These are phyloP conservation scores for Boletellus ananas DNA, from an alignment of 768 basidiomycete genomes.

Conservation along the genomic window DNA sequence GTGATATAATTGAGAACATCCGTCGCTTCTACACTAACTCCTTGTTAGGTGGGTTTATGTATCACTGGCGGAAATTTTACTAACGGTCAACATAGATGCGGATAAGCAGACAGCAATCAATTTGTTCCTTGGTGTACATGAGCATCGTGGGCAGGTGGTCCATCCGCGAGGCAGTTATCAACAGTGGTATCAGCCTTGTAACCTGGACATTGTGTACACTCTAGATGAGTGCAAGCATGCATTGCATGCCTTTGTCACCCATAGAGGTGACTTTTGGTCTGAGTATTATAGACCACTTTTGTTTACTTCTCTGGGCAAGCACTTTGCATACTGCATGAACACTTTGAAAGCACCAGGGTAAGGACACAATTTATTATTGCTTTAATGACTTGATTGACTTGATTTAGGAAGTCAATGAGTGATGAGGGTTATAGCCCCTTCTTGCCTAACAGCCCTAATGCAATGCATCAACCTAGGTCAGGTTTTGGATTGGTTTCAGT, in stretches of 20 bases:
- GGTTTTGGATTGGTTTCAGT: constrained; percentile 21
- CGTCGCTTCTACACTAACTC: constrained; percentile 94
- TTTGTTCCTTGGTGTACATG: constrained; percentile 83
- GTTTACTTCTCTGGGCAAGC: constrained; percentile 82
- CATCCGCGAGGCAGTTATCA: constrained; percentile 69
- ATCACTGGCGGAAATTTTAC: background rate
- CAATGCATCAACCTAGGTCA: constrained; percentile 39
- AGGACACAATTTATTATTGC: constrained; percentile 15
- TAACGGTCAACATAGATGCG: constrained; percentile 54
- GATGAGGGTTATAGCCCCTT: constrained; percentile 76
- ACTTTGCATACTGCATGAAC: constrained; percentile 93
- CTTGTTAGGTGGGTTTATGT: constrained; percentile 56
- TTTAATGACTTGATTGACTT: background rate
- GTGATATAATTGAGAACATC: constrained; percentile 95
- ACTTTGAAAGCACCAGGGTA: constrained; percentile 81
- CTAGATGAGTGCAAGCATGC: constrained; percentile 61
- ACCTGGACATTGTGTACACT: constrained; percentile 66
- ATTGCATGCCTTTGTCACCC: constrained; percentile 56
- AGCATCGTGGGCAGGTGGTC: constrained; percentile 47
- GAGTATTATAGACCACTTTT: constrained; percentile 84
- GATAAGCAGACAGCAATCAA: constrained; percentile 98
- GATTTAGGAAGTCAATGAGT: constrained; percentile 59
- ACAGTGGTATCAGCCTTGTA: constrained; percentile 76
- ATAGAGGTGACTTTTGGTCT: constrained; percentile 75
- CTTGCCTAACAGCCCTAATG: constrained; percentile 48